phyloP scores from a whole-genome alignment of 345 rosid genomes.

The Eucalyptus shirleyi region DNA sequence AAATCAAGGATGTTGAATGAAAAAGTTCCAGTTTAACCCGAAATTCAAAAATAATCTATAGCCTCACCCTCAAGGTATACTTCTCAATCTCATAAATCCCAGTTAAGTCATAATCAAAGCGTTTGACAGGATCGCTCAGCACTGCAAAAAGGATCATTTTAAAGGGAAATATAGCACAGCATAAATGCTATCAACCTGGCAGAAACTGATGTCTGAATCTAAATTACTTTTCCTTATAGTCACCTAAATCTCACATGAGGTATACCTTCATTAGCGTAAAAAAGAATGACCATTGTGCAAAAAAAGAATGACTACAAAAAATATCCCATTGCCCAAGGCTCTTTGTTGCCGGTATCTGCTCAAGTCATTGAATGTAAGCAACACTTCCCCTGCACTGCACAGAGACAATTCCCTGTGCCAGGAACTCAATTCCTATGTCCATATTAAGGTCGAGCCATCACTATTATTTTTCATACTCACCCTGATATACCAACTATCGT shows the following conservation, averaged over 20 bases:
- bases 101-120: conserved; percentile 66
- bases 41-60: background rate
- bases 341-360: background rate
- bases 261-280: background rate
- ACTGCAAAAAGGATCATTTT: conserved; percentile 23
- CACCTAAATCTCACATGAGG: background rate
- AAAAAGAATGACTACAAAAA: background rate
- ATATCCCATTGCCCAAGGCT: background rate
- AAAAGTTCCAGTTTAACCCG: background rate
- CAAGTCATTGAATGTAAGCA: background rate
- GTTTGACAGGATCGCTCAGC: conserved; percentile 62
- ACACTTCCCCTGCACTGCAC: background rate
- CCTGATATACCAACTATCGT: background rate
- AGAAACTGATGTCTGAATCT: background rate
- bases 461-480: background rate
- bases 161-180: background rate
- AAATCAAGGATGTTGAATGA: background rate
- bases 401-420: background rate
- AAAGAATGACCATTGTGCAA: background rate
- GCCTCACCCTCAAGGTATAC: conserved; percentile 62
- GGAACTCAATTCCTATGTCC: background rate
- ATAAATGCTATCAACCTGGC: background rate
- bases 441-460: background rate
- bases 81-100: conserved; percentile 76
- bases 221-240: background rate